Conservation (phyloP, 495 filamentous ascomycete genomes). For the Thermothielavioides terrestris region DNA sequence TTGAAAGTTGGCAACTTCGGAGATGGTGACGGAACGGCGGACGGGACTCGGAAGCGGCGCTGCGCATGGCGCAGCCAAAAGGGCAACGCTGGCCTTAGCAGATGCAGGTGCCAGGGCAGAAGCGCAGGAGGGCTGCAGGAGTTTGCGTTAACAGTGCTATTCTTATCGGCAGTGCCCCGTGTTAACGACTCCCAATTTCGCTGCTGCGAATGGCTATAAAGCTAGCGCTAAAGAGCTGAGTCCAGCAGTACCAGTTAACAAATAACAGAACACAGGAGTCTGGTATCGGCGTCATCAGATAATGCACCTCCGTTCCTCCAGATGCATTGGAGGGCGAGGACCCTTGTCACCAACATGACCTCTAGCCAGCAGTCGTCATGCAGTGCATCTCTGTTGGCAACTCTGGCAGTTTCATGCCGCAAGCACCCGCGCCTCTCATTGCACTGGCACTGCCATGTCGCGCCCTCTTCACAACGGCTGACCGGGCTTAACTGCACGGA, state of each 20-base stretch:
- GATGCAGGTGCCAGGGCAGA: too few species aligned
- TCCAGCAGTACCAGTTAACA: too few species aligned
- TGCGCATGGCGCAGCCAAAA: slow-evolving; percentile 9
- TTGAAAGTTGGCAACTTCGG: slow-evolving; percentile 21
- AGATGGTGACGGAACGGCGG: slow-evolving; percentile 1
- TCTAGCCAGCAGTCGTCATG: slow-evolving; percentile 1
- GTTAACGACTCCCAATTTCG: too few species aligned
- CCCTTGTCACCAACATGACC: slow-evolving; percentile 9
- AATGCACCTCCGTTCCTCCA: slow-evolving; percentile 3
- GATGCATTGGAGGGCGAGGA: too few species aligned
- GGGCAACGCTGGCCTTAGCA: slow-evolving; percentile 17
- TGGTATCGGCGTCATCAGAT: slow-evolving; percentile 1
- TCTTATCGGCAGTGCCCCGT: not conserved
- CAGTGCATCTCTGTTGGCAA: not conserved
- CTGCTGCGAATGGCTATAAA: too few species aligned
- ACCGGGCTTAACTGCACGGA: too few species aligned
- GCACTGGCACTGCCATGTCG: too few species aligned
- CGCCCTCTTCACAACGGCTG: too few species aligned
- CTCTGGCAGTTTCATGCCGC: not conserved
- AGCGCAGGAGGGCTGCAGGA: not conserved
- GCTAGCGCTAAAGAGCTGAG: too few species aligned
- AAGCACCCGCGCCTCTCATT: too few species aligned
- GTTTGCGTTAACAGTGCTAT: not conserved
- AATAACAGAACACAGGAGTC: not conserved
- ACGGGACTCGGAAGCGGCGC: slow-evolving; percentile 6